Conservation (phyloP, 345 rosid genomes). For the Excoecaria agallocha region DNA sequence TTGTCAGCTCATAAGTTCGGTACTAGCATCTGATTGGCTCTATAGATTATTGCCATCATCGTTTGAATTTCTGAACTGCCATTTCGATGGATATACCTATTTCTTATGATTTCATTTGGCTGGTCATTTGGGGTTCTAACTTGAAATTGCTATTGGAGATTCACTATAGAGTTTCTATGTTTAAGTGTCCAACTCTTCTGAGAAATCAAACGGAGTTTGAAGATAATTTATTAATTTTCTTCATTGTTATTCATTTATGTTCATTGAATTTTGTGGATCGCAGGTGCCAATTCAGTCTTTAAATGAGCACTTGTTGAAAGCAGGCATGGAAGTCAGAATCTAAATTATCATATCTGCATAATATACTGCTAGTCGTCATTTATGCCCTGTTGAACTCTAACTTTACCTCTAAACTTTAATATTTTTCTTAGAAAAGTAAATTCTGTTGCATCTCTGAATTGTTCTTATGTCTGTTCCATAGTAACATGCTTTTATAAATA, state of each 20-base stretch:
- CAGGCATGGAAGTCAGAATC: constrained; percentile 72
- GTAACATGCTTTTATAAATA: too few species aligned
- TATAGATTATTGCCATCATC: neutral
- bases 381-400: too few species aligned
- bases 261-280: constrained; percentile 16
- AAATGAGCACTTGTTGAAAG: constrained; percentile 66
- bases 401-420: too few species aligned
- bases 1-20: neutral
- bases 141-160: neutral
- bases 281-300: constrained; percentile 82
- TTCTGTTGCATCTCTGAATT: too few species aligned
- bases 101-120: too few species aligned
- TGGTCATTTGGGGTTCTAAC: too few species aligned
- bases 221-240: neutral
- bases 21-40: neutral
- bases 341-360: constrained; percentile 17
- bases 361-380: neutral
- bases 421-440: too few species aligned
- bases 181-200: too few species aligned
- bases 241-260: neutral
- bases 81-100: too few species aligned
- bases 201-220: neutral
- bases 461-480: too few species aligned
- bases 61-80: neutral
- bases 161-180: neutral